These are phyloP conservation scores for Hericium alpestre DNA, from an alignment of 768 basidiomycete genomes.

Conservation along the genomic window DNA sequence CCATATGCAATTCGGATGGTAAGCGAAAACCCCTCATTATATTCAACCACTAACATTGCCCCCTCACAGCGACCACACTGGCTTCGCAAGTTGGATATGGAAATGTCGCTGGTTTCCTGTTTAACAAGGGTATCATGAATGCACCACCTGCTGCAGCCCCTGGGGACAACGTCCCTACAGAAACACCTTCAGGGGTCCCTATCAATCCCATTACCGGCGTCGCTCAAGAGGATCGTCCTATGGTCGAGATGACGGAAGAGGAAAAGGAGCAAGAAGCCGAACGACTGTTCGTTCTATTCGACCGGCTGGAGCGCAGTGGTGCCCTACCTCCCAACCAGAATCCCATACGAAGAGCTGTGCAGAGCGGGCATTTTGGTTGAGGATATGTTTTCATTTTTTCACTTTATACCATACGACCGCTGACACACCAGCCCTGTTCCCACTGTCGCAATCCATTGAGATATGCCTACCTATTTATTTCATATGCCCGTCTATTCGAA, in stretches of 20 bases:
- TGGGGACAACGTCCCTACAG: slow-evolving; percentile 21
- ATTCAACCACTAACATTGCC: background rate
- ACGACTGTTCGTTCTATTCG: slow-evolving; percentile 83
- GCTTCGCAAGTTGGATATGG: slow-evolving; percentile 86
- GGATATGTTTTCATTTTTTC: background rate
- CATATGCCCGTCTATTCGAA: too few relatives aligned
- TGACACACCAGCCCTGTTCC: too few relatives aligned
- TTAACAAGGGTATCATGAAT: slow-evolving; percentile 76
- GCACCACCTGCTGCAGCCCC: slow-evolving; percentile 31
- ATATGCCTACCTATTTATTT: too few relatives aligned
- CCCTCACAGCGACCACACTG: slow-evolving; percentile 47
- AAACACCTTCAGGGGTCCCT: slow-evolving; percentile 27
- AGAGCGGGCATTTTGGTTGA: slow-evolving; percentile 29
- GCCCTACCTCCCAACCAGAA: slow-evolving; percentile 55
- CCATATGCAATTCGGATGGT: slow-evolving; percentile 74
- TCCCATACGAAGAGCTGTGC: slow-evolving; percentile 63
- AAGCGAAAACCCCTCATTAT: slow-evolving; percentile 5
- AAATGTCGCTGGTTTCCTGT: slow-evolving; percentile 89
- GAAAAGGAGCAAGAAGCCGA: slow-evolving; percentile 94
- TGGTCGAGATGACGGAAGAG: slow-evolving; percentile 75
- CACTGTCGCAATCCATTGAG: too few relatives aligned
- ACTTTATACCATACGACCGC: too few relatives aligned
- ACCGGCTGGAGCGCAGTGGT: slow-evolving; percentile 73
- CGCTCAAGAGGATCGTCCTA: slow-evolving; percentile 27
- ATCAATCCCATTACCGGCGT: slow-evolving; percentile 89